phyloP scores from a whole-genome alignment of 345 rosid species.

The Hypericum perforatum region DNA sequence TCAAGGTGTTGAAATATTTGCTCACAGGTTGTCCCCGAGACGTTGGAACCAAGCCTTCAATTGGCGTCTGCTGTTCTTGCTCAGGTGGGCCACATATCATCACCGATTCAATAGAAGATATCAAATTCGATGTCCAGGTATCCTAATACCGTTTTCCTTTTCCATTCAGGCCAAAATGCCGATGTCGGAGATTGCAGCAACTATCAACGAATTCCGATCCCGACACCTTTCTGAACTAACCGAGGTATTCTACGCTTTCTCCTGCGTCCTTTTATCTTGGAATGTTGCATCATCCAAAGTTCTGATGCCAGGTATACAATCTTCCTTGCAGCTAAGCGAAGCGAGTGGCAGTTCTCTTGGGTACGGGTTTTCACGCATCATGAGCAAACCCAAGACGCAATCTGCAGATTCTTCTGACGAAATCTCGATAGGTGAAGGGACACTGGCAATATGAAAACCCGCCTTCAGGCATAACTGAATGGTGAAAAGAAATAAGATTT shows the following conservation, averaged over 20 bases:
- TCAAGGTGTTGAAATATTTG: slow-evolving; percentile 6
- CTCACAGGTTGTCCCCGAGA: slow-evolving; percentile 89
- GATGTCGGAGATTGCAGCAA: slow-evolving; percentile 69
- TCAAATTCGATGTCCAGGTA: background rate
- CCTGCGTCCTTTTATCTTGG: no score
- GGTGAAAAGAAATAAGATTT: no score
- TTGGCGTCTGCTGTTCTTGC: slow-evolving; percentile 99
- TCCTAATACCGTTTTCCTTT: background rate
- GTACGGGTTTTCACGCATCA: slow-evolving; percentile 70
- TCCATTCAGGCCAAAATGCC: slow-evolving; percentile 75
- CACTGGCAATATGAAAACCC: slow-evolving; percentile 47
- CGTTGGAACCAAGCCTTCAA: slow-evolving; percentile 95
- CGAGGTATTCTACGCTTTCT: slow-evolving; percentile 38
- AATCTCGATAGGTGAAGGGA: slow-evolving; percentile 58
- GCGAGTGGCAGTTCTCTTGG: slow-evolving; percentile 91
- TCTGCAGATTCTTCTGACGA: slow-evolving; percentile 63
- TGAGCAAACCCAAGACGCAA: slow-evolving; percentile 47
- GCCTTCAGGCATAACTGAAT: background rate
- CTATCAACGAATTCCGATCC: slow-evolving; percentile 84
- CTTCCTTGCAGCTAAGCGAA: slow-evolving; percentile 57
- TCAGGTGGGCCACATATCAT: slow-evolving; percentile 40
- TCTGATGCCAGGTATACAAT: background rate
- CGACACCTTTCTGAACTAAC: slow-evolving; percentile 92
- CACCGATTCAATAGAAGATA: background rate
- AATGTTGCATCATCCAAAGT: no score